Evolutionary conservation across 1,284 basidiomycete species (phyloP).

Genomic region (Mycena citricolor): DNA sequence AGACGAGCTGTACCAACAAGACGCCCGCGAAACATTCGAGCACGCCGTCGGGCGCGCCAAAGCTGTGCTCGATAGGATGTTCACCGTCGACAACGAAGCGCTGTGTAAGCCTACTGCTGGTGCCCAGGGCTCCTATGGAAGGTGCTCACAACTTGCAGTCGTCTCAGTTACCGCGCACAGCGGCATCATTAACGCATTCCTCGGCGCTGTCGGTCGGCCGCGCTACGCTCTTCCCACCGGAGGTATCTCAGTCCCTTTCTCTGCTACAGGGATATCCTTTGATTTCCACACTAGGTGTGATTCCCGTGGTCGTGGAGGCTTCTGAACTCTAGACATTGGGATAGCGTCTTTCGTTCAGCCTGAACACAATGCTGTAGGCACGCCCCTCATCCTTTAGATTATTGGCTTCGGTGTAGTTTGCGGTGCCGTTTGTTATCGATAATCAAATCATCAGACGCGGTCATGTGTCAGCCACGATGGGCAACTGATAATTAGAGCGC

Average conservation of each 20-base stretch:
- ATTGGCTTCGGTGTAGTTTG: too few species aligned
- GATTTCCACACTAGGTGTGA: slow-evolving; percentile 32
- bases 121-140: neutral
- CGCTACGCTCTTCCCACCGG: slow-evolving; percentile 57
- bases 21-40: slow-evolving; percentile 61
- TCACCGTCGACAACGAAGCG: slow-evolving; percentile 45
- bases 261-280: neutral
- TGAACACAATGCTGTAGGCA: too few species aligned
- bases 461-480: too few species aligned
- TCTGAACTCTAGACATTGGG: too few species aligned
- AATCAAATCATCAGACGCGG: too few species aligned
- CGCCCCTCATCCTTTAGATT: too few species aligned
- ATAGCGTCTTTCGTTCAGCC: too few species aligned
- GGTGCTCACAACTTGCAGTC: slow-evolving; percentile 35
- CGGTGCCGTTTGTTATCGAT: too few species aligned
- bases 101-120: slow-evolving; percentile 41
- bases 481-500: too few species aligned
- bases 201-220: slow-evolving; percentile 44
- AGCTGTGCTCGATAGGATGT: slow-evolving; percentile 63
- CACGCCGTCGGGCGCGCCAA: slow-evolving; percentile 57
- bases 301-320: slow-evolving; percentile 32
- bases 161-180: slow-evolving; percentile 66
- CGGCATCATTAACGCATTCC: slow-evolving; percentile 56
- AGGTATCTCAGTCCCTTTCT: slow-evolving; percentile 39
- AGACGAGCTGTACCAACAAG: slow-evolving; percentile 67